Conservation (phyloP, 768 basidiomycete species). For the Psilocybe subaeruginosa region DNA sequence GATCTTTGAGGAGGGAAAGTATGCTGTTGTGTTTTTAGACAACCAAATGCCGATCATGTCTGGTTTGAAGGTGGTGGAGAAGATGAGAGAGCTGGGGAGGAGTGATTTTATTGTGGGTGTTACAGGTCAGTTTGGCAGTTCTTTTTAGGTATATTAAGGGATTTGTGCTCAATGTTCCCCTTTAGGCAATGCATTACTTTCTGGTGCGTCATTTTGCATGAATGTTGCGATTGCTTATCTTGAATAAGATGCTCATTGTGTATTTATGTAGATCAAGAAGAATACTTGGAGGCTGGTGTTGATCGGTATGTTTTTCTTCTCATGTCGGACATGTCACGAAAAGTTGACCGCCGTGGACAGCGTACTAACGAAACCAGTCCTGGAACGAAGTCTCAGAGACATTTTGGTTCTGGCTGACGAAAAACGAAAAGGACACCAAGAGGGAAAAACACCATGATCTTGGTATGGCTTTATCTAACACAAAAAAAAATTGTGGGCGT, state of each 20-base stretch:
- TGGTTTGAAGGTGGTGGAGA: constrained; percentile 68
- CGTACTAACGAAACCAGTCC: constrained; percentile 80
- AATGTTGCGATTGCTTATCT: constrained; percentile 1
- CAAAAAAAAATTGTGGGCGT: neutral
- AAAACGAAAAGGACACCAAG: constrained; percentile 38
- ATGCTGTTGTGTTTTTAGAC: constrained; percentile 54
- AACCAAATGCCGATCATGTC: constrained; percentile 89
- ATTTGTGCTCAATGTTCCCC: neutral
- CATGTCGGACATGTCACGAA: constrained; percentile 1
- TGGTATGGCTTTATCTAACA: neutral
- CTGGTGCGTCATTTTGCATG: constrained; percentile 35
- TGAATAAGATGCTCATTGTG: neutral
- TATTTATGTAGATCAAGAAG: constrained; percentile 62
- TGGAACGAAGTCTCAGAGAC: constrained; percentile 55
- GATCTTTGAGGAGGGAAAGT: constrained; percentile 37
- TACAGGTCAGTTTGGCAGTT: constrained; percentile 50
- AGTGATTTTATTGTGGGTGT: constrained; percentile 83
- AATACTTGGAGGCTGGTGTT: constrained; percentile 76
- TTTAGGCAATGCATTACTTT: constrained; percentile 55
- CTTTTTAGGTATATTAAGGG: neutral
- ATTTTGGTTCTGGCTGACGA: constrained; percentile 49
- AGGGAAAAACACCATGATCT: constrained; percentile 6
- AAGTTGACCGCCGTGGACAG: constrained; percentile 35
- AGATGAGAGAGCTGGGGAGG: constrained; percentile 65
- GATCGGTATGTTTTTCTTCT: constrained; percentile 55